Evolutionary conservation across 306 rosid species (phyloP).

Genomic region (Amphicarpaea edgeworthii): DNA sequence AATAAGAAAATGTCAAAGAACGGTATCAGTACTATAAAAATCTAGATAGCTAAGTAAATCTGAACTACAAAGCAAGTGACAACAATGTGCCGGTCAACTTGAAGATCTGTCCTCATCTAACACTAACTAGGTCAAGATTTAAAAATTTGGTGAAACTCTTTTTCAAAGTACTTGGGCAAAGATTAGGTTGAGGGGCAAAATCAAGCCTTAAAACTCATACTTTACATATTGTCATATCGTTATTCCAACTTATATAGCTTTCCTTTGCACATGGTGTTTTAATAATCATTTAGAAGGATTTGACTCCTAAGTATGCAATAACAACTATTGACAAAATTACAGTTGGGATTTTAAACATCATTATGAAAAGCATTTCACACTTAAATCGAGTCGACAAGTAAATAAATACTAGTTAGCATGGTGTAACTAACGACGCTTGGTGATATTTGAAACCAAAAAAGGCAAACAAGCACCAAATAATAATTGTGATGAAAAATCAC

Average conservation of each 20-base stretch:
- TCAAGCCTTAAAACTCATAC: not conserved
- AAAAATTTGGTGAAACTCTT: not conserved
- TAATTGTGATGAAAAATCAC: conserved; percentile 39
- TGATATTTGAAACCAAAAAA: not conserved
- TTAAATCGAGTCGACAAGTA: not conserved
- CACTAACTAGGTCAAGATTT: not conserved
- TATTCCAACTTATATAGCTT: not conserved
- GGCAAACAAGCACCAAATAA: conserved; percentile 16
- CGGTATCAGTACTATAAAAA: not conserved
- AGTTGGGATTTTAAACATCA: not conserved
- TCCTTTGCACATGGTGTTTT: not conserved
- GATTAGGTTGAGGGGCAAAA: not conserved
- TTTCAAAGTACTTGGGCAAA: not conserved
- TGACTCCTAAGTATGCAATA: not conserved
- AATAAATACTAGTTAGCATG: not conserved
- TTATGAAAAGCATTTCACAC: not conserved
- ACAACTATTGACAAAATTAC: not conserved
- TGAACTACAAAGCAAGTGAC: not conserved
- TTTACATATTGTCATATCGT: not conserved
- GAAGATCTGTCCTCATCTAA: not conserved
- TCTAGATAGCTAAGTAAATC: not conserved
- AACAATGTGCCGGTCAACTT: not conserved
- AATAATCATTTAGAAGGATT: not conserved
- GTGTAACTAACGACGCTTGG: not conserved
- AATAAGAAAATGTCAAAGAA: not conserved